Conservation (phyloP, 306 rosid genomes). For the Vicia villosa region DNA sequence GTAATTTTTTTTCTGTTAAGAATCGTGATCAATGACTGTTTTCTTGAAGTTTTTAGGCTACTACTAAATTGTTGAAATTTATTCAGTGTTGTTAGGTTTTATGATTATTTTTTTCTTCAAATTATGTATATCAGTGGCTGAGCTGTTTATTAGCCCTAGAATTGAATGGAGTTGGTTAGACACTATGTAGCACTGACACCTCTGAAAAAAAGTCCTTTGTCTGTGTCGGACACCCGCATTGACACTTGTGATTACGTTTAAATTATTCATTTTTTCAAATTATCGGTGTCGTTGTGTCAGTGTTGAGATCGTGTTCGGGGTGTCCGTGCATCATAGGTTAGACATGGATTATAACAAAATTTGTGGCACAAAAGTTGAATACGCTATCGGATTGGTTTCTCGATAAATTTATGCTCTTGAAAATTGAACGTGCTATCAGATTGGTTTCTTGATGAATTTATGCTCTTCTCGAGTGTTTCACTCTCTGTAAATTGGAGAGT, state of each 20-base stretch:
- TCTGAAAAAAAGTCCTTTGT: no score
- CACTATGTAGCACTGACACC: no score
- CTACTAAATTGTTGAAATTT: background rate
- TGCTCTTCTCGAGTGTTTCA: background rate
- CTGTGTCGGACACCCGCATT: no score
- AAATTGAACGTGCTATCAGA: background rate
- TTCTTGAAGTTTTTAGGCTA: background rate
- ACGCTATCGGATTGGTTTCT: background rate
- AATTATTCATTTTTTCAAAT: no score
- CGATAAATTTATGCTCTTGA: background rate
- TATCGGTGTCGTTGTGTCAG: no score
- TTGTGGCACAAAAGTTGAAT: background rate
- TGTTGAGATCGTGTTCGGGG: no score
- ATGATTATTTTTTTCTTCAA: background rate
- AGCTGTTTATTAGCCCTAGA: background rate
- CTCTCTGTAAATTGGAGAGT: background rate
- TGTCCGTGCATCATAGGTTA: no score
- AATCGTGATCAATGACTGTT: background rate
- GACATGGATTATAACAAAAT: background rate
- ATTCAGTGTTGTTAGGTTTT: conserved; percentile 18
- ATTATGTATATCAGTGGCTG: background rate
- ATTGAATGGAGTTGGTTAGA: conserved; percentile 1
- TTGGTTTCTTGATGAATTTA: background rate
- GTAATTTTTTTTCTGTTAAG: background rate
- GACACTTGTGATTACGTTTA: no score